Base-by-base conservation (phyloP, 148 eudicot species). In the Dianthus caryophyllus region DNA sequence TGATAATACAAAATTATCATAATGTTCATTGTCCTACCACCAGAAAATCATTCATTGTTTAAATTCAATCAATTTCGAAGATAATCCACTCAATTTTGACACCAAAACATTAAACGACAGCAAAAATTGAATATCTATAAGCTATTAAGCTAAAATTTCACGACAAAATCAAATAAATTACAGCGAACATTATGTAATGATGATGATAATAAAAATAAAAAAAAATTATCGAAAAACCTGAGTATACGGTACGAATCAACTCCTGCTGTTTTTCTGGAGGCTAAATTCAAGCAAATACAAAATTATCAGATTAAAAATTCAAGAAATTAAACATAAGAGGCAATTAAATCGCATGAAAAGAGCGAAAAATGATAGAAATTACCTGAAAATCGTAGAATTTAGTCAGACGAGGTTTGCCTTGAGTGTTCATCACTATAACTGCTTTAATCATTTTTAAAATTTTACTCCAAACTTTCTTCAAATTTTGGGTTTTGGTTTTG, bases 231-330 rank as follows among this genome's bases (percentile, higher is more conserved):
- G 0, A 26, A 4, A n/a, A 51, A 87, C 91, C 91, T 81, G 78
- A 78, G 66, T 84, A 89, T 6, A 89, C 66, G 52, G 77, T 82
- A 41, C 90, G 86, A 73, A 89, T 80, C 25, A 89, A 80, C 68
- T 87, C 92, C 68, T 84, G 92, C 58, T 89, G 92, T 84, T 87
- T 85, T 76, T 89, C 90, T 69, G 81, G 79, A 31, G 89, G 77
- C 96, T 89, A 69, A 39, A 59, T 72, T 65, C 14, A 39, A 54
- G 15, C 26, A 20, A 62, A 36, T 10, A n/a, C 11, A 24, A 60
- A 60, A 13, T 18, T 1, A 58, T 58, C 22, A 53, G 48, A 47
- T 53, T 41, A 1, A 30, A 31, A 43, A 25, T 51, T 9, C 0
- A 15, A 26, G 15, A 26, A 9, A 61, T 21, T 21, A 5, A 1